phyloP scores from a whole-genome alignment of 345 rosid species.

The Hibiscus tridactylites region DNA sequence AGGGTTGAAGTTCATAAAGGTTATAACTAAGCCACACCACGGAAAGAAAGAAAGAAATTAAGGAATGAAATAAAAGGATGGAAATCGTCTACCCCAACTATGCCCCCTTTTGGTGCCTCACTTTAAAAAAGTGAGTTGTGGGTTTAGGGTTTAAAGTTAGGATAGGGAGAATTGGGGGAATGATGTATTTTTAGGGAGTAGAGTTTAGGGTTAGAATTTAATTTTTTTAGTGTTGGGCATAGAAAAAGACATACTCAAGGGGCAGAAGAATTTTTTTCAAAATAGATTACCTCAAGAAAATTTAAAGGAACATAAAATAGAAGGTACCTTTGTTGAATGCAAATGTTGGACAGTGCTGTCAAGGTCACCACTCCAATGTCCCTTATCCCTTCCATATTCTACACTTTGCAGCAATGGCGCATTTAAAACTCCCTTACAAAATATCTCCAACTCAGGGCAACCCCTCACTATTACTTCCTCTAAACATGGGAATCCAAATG shows the following conservation, averaged over 20 bases:
- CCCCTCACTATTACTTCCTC: not conserved
- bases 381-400: not conserved
- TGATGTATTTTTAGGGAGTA: too few relatives aligned
- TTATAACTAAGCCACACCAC: not conserved
- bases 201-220: too few relatives aligned
- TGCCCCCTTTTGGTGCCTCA: too few relatives aligned
- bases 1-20: not conserved
- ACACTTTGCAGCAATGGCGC: not conserved
- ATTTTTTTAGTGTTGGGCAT: too few relatives aligned
- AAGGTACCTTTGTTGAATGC: not conserved
- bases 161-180: too few relatives aligned
- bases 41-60: too few relatives aligned
- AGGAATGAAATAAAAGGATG: too few relatives aligned
- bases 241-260: too few relatives aligned
- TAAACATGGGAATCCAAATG: not conserved
- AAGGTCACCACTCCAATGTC: not conserved
- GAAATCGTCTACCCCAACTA: too few relatives aligned
- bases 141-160: too few relatives aligned
- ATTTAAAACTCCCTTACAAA: not conserved
- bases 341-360: not conserved
- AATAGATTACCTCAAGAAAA: not conserved
- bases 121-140: too few relatives aligned
- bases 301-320: not conserved
- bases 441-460: not conserved
- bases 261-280: not conserved